Percentiles rank a stretch among this genome's conserved stretches.
phyloP scores from a whole-genome alignment of 2,329 filamentous ascomycete genomes.

The Onygenales sp. region DNA sequence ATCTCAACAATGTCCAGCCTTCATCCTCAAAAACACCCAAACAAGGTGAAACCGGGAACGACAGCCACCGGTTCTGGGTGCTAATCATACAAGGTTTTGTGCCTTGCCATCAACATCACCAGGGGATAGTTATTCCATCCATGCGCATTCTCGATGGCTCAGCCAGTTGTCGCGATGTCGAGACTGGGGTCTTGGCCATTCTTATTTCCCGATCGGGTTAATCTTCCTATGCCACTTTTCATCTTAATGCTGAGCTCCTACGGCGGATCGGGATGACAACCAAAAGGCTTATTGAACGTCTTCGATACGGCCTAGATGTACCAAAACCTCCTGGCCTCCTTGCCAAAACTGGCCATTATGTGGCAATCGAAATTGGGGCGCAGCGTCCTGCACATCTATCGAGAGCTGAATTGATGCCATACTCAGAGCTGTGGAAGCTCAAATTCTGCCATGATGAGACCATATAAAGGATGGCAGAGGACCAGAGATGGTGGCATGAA shows the following conservation, averaged over 20 bases:
- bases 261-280: background rate
- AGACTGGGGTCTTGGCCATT: background rate
- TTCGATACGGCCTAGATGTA: background rate
- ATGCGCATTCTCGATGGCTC: too few relatives aligned
- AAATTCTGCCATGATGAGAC: background rate
- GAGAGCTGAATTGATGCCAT: background rate
- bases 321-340: background rate
- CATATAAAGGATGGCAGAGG: background rate
- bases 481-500: background rate
- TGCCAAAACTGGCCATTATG: background rate
- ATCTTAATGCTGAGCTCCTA: background rate
- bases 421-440: background rate
- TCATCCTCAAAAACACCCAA: too few relatives aligned
- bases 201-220: constrained; percentile 1
- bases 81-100: too few relatives aligned
- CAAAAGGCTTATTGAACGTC: background rate
- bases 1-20: too few relatives aligned
- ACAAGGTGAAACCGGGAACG: too few relatives aligned
- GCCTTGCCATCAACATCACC: too few relatives aligned
- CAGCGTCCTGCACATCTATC: background rate
- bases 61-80: too few relatives aligned
- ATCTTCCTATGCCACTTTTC: background rate
- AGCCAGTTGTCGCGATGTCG: too few relatives aligned
- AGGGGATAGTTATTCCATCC: too few relatives aligned
- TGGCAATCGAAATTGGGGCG: background rate